A percentile compares a stretch with the other conserved stretches of the same genome.
These are phyloP conservation scores for Dichomitus squalens DNA, from an alignment of 1,284 basidiomycete species.

Conservation along the genomic window DNA sequence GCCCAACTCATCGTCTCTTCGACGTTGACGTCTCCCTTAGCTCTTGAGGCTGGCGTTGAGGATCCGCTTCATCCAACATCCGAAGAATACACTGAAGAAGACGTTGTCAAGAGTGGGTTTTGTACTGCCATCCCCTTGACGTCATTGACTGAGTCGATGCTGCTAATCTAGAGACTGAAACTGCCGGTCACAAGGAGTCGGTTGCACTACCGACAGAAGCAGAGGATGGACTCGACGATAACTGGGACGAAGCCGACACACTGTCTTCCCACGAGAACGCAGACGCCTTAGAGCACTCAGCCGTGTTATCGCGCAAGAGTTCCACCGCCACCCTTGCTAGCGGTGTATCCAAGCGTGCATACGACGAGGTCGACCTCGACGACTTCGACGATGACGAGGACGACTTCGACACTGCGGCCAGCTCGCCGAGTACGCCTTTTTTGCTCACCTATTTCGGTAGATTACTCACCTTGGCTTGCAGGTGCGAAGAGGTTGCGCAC, in stretches of 20 bases:
- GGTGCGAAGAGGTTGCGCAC: constrained; percentile 18
- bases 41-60: not conserved
- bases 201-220: constrained; percentile 3
- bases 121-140: not conserved
- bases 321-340: constrained; percentile 42
- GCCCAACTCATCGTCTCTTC: not conserved
- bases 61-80: not conserved
- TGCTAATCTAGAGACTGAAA: not conserved
- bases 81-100: not conserved
- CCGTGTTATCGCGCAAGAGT: constrained; percentile 18
- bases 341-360: constrained; percentile 48
- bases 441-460: not conserved
- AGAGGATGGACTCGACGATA: constrained; percentile 11
- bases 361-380: constrained; percentile 48
- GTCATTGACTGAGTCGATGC: too few species aligned
- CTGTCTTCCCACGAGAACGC: not conserved
- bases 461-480: not conserved
- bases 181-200: not conserved
- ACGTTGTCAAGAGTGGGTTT: not conserved
- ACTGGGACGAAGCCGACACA: constrained; percentile 15
- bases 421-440: constrained; percentile 49
- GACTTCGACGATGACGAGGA: constrained; percentile 35
- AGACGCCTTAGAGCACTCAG: not conserved
- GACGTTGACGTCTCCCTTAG: not conserved
- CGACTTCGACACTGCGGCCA: constrained; percentile 27